phyloP scores from a whole-genome alignment of 306 rosid genomes.

The Inga leiocalycina region DNA sequence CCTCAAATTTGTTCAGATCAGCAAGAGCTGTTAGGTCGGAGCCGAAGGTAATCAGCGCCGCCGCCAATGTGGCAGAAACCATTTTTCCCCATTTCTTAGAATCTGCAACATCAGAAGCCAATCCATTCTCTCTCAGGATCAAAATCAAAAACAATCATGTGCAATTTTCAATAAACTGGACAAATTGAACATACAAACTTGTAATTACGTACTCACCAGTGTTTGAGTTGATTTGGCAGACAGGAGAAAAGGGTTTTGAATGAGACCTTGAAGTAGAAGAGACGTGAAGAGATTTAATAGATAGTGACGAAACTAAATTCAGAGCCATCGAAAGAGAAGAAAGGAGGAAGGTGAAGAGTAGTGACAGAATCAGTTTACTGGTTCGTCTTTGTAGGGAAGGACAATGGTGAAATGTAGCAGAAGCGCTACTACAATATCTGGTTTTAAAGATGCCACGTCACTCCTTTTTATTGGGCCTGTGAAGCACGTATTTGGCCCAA shows the following conservation, averaged over 20 bases:
- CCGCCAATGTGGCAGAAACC: conserved; percentile 66
- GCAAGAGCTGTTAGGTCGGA: conserved; percentile 78
- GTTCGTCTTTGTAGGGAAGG: not conserved
- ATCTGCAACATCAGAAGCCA: conserved; percentile 35
- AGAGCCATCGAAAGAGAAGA: conserved; percentile 50
- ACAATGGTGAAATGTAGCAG: not conserved
- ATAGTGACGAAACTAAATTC: conserved; percentile 53
- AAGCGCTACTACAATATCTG: conserved; percentile 37
- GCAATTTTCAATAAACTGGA: conserved; percentile 26
- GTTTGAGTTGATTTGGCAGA: conserved; percentile 43
- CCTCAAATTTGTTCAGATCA: conserved; percentile 88
- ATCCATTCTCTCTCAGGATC: conserved; percentile 40
- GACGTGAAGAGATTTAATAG: conserved; percentile 39
- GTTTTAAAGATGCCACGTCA: not conserved
- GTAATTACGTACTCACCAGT: conserved; percentile 28
- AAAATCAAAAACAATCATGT: conserved; percentile 31
- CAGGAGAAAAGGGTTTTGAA: conserved; percentile 40
- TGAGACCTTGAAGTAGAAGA: conserved; percentile 47
- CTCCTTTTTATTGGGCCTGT: not conserved
- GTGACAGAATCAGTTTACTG: not conserved
- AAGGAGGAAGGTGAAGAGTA: not conserved
- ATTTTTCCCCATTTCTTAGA: conserved; percentile 56
- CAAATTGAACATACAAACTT: not conserved
- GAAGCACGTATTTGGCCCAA: not conserved
- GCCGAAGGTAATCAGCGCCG: conserved; percentile 61